These are phyloP conservation scores for Solanum etuberosum DNA, from an alignment of 257 asterid species.

Conservation along the genomic window DNA sequence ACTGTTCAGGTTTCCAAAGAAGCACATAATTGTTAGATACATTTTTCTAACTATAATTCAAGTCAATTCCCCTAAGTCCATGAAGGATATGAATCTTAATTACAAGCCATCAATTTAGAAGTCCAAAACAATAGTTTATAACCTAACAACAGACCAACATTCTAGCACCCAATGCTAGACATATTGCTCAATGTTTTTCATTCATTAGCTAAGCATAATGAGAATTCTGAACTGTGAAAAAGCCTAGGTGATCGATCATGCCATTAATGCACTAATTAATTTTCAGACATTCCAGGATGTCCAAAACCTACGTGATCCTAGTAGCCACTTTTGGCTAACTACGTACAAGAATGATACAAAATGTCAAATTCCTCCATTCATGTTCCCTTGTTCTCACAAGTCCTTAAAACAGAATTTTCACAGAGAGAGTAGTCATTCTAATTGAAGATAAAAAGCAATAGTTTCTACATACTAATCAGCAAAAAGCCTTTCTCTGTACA, in stretches of 20 bases:
- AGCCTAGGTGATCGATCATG: background rate
- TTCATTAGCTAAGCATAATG: background rate
- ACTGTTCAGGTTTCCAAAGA: background rate
- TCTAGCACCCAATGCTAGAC: background rate
- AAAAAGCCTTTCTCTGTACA: background rate
- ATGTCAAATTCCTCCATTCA: background rate
- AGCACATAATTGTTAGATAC: background rate
- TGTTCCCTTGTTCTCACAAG: background rate
- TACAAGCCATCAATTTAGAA: background rate
- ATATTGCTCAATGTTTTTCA: background rate
- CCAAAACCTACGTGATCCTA: background rate
- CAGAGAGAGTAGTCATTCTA: background rate
- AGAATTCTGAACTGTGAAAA: background rate
- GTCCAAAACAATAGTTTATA: background rate
- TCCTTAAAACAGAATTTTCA: background rate
- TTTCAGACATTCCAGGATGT: background rate
- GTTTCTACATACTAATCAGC: background rate
- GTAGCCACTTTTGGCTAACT: background rate
- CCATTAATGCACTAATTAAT: background rate
- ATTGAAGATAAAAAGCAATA: background rate
- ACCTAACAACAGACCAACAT: background rate
- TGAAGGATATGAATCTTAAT: background rate
- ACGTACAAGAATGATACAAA: background rate
- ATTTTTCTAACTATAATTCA: background rate
- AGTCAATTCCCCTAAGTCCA: background rate